These are phyloP conservation scores for Citrullus colocynthis DNA, from an alignment of 306 rosid genomes.

Conservation along the genomic window DNA sequence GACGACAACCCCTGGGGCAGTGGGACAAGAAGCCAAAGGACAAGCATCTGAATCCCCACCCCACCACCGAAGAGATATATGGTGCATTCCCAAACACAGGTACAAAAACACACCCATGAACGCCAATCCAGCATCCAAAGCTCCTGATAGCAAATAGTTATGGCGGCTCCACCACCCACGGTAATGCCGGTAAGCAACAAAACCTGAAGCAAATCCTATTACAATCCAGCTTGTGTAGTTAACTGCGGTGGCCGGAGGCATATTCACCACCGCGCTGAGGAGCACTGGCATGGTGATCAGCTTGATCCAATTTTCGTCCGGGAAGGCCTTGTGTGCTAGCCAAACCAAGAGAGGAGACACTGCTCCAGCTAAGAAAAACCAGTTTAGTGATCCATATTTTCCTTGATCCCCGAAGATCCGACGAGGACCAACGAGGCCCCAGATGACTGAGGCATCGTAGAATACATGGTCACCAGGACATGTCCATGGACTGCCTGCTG, in stretches of 20 bases:
- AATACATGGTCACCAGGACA: conserved; percentile 85
- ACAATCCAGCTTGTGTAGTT: conserved; percentile 66
- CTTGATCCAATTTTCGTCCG: conserved; percentile 48
- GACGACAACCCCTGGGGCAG: conserved; percentile 28
- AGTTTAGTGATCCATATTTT: conserved; percentile 51
- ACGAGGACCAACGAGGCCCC: conserved; percentile 73
- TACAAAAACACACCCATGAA: conserved; percentile 73
- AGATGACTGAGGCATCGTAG: conserved; percentile 71
- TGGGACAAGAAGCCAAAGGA: conserved; percentile 66
- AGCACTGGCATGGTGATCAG: conserved; percentile 63
- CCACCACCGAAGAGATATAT: conserved; percentile 57
- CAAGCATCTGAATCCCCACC: conserved; percentile 61
- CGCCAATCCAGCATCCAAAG: conserved; percentile 79
- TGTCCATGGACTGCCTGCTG: conserved; percentile 74
- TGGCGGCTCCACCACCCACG: conserved; percentile 73
- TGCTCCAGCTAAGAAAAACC: conserved; percentile 74
- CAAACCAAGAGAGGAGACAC: conserved; percentile 57
- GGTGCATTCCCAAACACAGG: conserved; percentile 49
- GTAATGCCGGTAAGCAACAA: conserved; percentile 45
- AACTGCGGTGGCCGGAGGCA: conserved; percentile 80
- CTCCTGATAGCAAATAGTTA: conserved; percentile 65
- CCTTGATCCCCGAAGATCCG: conserved; percentile 76
- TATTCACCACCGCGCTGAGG: conserved; percentile 32
- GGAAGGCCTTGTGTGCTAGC: conserved; percentile 68
- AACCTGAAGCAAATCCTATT: conserved; percentile 61